These are phyloP conservation scores for Agaricus sinodeliciosus DNA, from an alignment of 768 basidiomycete species.

Conservation along the genomic window DNA sequence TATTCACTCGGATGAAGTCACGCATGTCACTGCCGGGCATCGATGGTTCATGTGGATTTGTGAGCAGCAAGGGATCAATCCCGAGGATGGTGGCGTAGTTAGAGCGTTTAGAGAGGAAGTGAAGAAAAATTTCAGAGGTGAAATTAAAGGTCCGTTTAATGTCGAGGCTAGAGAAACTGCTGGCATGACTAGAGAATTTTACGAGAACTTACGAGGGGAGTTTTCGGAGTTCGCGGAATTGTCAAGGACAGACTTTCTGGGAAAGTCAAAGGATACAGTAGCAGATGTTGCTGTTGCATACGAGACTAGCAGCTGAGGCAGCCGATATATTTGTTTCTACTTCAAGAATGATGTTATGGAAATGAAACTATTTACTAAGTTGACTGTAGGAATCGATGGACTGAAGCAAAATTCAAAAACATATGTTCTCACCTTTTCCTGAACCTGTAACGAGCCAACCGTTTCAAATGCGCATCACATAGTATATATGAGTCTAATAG, in stretches of 20 bases:
- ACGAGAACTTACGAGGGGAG: slow-evolving; percentile 64
- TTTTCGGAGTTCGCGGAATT: slow-evolving; percentile 25
- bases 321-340: not conserved
- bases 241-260: too few species aligned
- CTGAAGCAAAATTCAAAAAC: too few species aligned
- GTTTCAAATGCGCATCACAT: too few species aligned
- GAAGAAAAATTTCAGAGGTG: slow-evolving; percentile 59
- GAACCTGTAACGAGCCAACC: too few species aligned
- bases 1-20: slow-evolving; percentile 77
- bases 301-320: not conserved
- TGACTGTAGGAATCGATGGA: too few species aligned
- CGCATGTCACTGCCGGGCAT: slow-evolving; percentile 77
- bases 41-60: slow-evolving; percentile 81
- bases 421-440: too few species aligned
- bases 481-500: too few species aligned
- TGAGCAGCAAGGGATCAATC: slow-evolving; percentile 22
- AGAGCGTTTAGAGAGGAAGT: slow-evolving; percentile 67
- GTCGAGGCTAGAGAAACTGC: slow-evolving; percentile 65
- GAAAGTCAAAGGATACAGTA: slow-evolving; percentile 19
- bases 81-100: slow-evolving; percentile 24
- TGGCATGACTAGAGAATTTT: slow-evolving; percentile 66
- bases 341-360: too few species aligned
- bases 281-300: slow-evolving; percentile 1
- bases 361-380: too few species aligned
- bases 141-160: slow-evolving; percentile 81